Base-by-base conservation (phyloP, 352 stramenopile species). In the Pseudoperonospora humuli region DNA sequence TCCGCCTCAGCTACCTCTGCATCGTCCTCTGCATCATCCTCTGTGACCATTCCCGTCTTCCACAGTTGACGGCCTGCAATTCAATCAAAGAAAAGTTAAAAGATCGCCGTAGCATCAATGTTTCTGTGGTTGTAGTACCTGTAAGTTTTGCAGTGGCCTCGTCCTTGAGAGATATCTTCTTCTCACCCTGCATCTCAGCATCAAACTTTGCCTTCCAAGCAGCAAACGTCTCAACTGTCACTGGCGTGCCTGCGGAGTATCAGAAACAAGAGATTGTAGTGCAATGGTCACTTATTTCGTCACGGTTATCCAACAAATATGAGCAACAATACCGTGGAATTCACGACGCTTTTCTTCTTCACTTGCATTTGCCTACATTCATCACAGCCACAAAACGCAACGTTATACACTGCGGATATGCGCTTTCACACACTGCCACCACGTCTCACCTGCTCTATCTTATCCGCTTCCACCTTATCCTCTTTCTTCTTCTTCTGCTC, bases 401-500 rank as follows among this genome's bases (percentile, higher is more conserved):
- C 14, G 18, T 64, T 45, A 69, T 28, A 15, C 25, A 14, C 37
- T 64, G 31, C 20, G 24, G 20, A 18, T 15, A 32, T 11, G 15
- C 11, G 31, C n/a, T 19, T 17, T 3, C 33, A 33, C 41, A 39
- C 5, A 27, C 37, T n/a, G 2, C 2, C 17, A 48, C 8, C 7
- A 45, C 29, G 7, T 4, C 41, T 40, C 15, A 80, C 67, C 61
- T 67, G 29, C 34, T 77, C 64, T 41, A 62, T 49, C 31, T 67
- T 76, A 13, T 65, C 57, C 0, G 70, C 77, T 21, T 83, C 75
- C 15, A 67, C 74, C 21, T 75, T 67, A 9, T 86, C 69, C 38
- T 93, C 75, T 42, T 84, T 75, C 44, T 87, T 93, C 62, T 91
- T 78, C 46, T 69, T 70, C 39, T 74, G 61, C 59, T 90, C 75